Base-by-base conservation (phyloP, 2,329 filamentous ascomycete species). In the Alternaria metachromatica region DNA sequence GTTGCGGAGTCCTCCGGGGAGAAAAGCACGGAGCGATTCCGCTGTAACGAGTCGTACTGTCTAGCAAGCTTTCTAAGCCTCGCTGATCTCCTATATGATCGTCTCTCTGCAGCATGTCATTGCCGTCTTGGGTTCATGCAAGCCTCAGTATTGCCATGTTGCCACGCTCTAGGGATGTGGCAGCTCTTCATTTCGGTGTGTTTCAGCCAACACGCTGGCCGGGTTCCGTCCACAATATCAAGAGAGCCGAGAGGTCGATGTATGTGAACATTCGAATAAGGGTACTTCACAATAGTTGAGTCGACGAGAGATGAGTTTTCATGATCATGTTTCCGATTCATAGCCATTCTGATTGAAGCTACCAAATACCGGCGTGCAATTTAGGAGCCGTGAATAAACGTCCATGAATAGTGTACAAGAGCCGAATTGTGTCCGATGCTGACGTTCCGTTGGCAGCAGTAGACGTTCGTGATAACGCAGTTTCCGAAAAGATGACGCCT, bases 341-440 rank as follows among this genome's bases (percentile, higher is more conserved):
- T 64, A 64, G 59, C 53, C 64, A 64, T 68, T 67, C 60, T 63
- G 23, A 57, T 65, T 67, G 53, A 50, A 67, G 60, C 68, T 73
- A 71, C 56, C 60, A 65, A 28, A 68, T 63, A 55, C 55, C 55
- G 45, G 45, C 58, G 58, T 64, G 58, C 65, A 72, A 62, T 66
- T 64, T 68, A 58, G 63, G 48, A 59, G 33, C 59, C 41, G 48
- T 58, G 61, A 30, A 62, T 57, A 41, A 59, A 49, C 61, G 54
- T 63, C 57, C 65, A 50, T 60, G 56, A 65, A 33, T 73, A 72
- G 58, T 73, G 69, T 75, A 75, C 73, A 75, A 64, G 62, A 61
- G 25, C 63, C 55, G 62, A 63, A 55, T 63, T 56, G 45, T 55
- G 60, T 53, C 46, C 46, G 56, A 28, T 60, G 49, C 54, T 60